phyloP scores from a whole-genome alignment of 768 basidiomycete genomes.

The Zangia roseola region DNA sequence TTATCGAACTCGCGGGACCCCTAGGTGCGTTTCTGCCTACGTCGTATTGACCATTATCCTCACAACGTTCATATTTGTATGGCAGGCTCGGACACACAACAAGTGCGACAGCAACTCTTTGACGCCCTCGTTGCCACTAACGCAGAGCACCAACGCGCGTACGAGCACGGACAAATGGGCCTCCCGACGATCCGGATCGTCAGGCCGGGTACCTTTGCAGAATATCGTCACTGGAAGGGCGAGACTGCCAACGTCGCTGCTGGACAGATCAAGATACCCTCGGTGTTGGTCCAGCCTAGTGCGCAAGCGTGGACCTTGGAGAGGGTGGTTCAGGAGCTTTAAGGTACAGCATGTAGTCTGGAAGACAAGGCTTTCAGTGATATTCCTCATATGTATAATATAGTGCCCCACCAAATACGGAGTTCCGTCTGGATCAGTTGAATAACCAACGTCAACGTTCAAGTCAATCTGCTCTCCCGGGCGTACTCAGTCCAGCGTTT shows the following conservation, averaged over 20 bases:
- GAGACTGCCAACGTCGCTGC: neutral
- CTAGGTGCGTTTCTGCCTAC: slow-evolving; percentile 2
- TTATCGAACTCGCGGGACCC: slow-evolving; percentile 13
- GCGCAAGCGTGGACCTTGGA: slow-evolving; percentile 15
- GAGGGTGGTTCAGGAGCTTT: slow-evolving; percentile 16
- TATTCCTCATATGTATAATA: no score
- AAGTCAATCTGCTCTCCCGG: no score
- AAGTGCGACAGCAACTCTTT: slow-evolving; percentile 2
- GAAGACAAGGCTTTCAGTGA: no score
- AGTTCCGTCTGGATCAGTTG: no score
- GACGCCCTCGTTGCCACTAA: slow-evolving; percentile 3
- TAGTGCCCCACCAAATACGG: no score
- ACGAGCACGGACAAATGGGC: neutral
- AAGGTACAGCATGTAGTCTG: no score
- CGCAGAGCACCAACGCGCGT: neutral
- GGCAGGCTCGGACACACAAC: slow-evolving; percentile 5
- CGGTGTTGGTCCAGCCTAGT: neutral
- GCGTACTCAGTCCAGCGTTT: no score
- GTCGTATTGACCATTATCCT: neutral
- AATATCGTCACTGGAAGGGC: slow-evolving; percentile 15
- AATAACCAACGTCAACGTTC: no score
- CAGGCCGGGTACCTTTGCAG: slow-evolving; percentile 18
- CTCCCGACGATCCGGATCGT: slow-evolving; percentile 24
- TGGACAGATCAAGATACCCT: slow-evolving; percentile 16
- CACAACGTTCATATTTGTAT: neutral